Base-by-base conservation (phyloP, 2,329 filamentous ascomycete species). In the Stagonosporopsis vannaccii region DNA sequence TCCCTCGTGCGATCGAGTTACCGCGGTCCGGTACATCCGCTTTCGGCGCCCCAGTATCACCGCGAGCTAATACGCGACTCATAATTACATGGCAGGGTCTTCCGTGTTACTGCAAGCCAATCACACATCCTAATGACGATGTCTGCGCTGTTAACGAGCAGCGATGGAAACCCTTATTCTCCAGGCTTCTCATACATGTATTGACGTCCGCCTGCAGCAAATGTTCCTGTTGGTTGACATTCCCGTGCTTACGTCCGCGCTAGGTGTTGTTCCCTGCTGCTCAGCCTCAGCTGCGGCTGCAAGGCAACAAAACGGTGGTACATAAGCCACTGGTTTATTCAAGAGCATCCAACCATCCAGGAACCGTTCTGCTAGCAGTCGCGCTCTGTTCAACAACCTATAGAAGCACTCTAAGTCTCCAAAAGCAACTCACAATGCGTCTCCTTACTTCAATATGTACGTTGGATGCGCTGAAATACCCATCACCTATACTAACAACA, bases 201-300 rank as follows among this genome's bases (percentile, higher is more conserved):
- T n/a, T n/a, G 20, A 15, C 35, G 13, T 28, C 52, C 53, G 53
- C 26, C 46, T 51, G 36, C 53, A 42, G 53, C 22, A 51, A 51
- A 46, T 41, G 41, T 28, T 30, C 32, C 33, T 35, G 26, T 28
- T 41, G 17, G 39, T 40, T 19, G 28, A 35, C 26, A 25, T 41
- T 41, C 8, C 40, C 46, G 54, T 25, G 43, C 54, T 57, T 44
- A 57, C 54, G 39, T 52, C 28, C 32, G 44, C 47, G 20, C 53
- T 51, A 56, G 25, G 36, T 28, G n/a, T 26, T 23, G 17, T 9
- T 42, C 41, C 41, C 26, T 33, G 28, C 25, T 42, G 17, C 46
- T 51, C 48, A 57, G 54, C 54, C 48, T 47, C 42, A 52, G 48
- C 48, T 44, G 54, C 49, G 48, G 43, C 43, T 51, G 48, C 43